A percentile compares a stretch with the other conserved stretches of the same genome.
These are phyloP conservation scores for Kwoniella shivajii DNA, from an alignment of 1,284 basidiomycete genomes.

Conservation along the genomic window DNA sequence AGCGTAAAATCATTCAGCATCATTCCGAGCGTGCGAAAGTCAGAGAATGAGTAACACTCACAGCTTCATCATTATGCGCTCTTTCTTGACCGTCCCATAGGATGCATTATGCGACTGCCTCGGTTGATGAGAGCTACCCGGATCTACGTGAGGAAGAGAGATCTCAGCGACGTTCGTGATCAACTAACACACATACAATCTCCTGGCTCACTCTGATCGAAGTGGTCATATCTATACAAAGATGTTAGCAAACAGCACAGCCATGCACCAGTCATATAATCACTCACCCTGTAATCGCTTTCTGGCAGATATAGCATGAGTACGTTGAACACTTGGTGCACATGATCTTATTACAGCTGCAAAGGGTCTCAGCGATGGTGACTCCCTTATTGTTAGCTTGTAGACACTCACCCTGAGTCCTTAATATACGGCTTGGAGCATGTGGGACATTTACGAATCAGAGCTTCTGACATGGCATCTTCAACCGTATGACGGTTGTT, in stretches of 20 bases:
- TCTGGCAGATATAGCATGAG: slow-evolving; percentile 76
- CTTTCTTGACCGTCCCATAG: slow-evolving; percentile 64
- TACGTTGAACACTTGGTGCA: slow-evolving; percentile 69
- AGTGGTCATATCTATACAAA: slow-evolving; percentile 82
- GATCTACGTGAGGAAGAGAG: background rate
- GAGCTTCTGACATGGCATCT: slow-evolving; percentile 83
- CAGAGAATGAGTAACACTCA: too few relatives aligned
- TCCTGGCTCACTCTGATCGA: slow-evolving; percentile 57
- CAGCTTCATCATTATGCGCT: slow-evolving; percentile 59
- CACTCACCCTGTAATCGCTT: slow-evolving; percentile 58
- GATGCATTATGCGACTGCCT: slow-evolving; percentile 59
- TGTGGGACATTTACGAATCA: slow-evolving; percentile 77
- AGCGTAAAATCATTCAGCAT: background rate
- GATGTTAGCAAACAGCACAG: too few relatives aligned
- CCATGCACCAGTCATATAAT: too few relatives aligned
- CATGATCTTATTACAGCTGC: slow-evolving; percentile 61
- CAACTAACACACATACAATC: background rate
- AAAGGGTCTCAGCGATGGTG: background rate
- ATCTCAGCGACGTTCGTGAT: background rate
- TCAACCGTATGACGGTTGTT: slow-evolving; percentile 75
- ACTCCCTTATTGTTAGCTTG: too few relatives aligned
- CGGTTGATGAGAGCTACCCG: slow-evolving; percentile 14
- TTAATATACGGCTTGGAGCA: slow-evolving; percentile 51
- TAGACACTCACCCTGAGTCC: slow-evolving; percentile 58
- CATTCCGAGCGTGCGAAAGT: background rate